Base-by-base conservation (phyloP, 2,329 filamentous ascomycete genomes). In the Akanthomyces uredinophilus region DNA sequence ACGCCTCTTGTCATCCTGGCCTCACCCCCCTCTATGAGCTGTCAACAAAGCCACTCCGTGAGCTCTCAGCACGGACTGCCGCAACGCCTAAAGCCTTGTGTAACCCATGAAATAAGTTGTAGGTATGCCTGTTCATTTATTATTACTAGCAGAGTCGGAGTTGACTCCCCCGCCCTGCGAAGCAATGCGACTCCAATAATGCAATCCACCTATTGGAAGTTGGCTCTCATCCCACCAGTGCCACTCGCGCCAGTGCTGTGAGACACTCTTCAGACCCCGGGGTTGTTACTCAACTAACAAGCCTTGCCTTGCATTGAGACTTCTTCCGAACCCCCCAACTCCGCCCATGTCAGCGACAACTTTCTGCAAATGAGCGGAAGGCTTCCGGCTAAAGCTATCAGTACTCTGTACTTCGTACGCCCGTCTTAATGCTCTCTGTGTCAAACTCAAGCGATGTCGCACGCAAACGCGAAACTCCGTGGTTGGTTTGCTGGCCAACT, bases 1-100 rank as follows among this genome's bases (percentile, higher is more conserved):
- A 53, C 41, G 29, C 29, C 39, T 57, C 39, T 6, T 32, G 8
- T 52, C 49, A 18, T 37, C 20, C 35, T 27, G 39, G 3, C 22
- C 22, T 47, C 58, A 53, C 49, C 49, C 58, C 58, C 58, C 49
- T 47, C 41, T 27, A 20, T 60, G 58, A 60, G 58, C 58, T 60
- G 53, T 60, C 49, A 47, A 60, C 27, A 60, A 60, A 54, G 39
- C 58, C 58, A 53, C 58, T 35, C 13, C 20, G 3, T 13, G 18
- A 50, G 10, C 16, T 20, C 47, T 44, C 57, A 27, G 20, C 35
- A 43, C 56, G 43, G 22, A 24, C 49, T 60, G 49, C 47, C 37
- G 39, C 57, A 52, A 47, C 16, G 52, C 57, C 39, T 53, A 24
- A 35, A 43, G 24, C 39, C 29, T 46, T 14, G 39, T 53, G 49